Evolutionary conservation across 768 basidiomycete species (phyloP).

Genomic region (Mycena kentingensis): DNA sequence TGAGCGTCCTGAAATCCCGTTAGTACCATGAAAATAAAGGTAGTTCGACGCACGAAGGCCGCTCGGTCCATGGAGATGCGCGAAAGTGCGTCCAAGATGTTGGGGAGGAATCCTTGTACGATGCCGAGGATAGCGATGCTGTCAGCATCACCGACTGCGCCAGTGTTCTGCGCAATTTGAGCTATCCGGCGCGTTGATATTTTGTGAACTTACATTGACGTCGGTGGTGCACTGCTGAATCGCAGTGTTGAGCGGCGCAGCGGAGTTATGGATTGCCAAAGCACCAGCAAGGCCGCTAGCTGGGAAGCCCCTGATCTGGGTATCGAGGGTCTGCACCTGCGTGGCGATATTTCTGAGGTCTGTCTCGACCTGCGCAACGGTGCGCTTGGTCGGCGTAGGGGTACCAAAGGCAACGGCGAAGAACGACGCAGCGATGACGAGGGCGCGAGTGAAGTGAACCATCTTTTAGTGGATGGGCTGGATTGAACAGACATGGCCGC

Average conservation of each 20-base stretch:
- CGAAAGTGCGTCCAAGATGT: slow-evolving; percentile 26
- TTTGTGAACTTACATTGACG: slow-evolving; percentile 25
- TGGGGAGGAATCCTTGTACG: slow-evolving; percentile 30
- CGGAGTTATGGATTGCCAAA: slow-evolving; percentile 30
- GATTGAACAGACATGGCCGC: neutral
- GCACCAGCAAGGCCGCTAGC: slow-evolving; percentile 27
- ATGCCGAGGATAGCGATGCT: slow-evolving; percentile 25
- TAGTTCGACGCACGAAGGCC: slow-evolving; percentile 20
- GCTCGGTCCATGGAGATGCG: slow-evolving; percentile 29
- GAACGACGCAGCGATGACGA: slow-evolving; percentile 12
- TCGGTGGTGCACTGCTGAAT: slow-evolving; percentile 30
- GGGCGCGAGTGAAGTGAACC: slow-evolving; percentile 16
- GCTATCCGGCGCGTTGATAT: neutral
- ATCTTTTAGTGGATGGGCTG: slow-evolving; percentile 13
- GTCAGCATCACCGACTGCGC: slow-evolving; percentile 30
- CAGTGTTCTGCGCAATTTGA: slow-evolving; percentile 19
- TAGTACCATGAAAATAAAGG: neutral
- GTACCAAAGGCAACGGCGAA: slow-evolving; percentile 9
- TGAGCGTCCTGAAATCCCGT: slow-evolving; percentile 15
- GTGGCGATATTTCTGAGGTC: slow-evolving; percentile 29
- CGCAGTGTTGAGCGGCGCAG: slow-evolving; percentile 22
- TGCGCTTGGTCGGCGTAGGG: slow-evolving; percentile 20
- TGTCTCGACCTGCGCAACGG: slow-evolving; percentile 28
- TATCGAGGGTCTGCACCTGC: slow-evolving; percentile 30
- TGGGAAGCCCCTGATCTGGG: slow-evolving; percentile 31